phyloP scores from a whole-genome alignment of 345 rosid genomes.

The Combretum micranthum region DNA sequence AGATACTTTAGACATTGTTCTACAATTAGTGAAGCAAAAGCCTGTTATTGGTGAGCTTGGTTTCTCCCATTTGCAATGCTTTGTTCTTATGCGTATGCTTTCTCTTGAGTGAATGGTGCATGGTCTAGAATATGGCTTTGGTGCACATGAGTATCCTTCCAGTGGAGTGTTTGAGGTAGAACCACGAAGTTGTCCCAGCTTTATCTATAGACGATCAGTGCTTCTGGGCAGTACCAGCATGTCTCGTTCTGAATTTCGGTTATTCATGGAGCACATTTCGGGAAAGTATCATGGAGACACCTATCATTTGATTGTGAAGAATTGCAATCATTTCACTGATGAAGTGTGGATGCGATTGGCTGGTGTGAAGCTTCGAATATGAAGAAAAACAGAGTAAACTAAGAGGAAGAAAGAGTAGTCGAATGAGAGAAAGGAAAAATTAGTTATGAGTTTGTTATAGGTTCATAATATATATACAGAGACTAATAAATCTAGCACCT shows the following conservation, averaged over 20 bases:
- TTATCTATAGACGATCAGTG: conserved; percentile 76
- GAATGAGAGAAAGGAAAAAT: no score
- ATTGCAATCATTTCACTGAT: conserved; percentile 92
- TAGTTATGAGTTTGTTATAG: no score
- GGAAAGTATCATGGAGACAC: conserved; percentile 73
- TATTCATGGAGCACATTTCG: conserved; percentile 75
- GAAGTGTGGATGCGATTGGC: conserved; percentile 65
- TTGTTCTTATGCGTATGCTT: conserved; percentile 1
- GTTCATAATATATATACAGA: no score
- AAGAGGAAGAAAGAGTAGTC: no score
- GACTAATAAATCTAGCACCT: no score
- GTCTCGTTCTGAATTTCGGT: conserved; percentile 67
- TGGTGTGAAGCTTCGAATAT: no score
- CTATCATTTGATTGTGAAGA: conserved; percentile 94
- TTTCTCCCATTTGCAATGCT: neutral
- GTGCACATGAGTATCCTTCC: conserved; percentile 78
- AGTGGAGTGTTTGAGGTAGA: conserved; percentile 96
- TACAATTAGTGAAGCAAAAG: neutral
- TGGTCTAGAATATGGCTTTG: conserved; percentile 79
- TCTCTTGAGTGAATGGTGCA: conserved; percentile 45
- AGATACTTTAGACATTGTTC: no score
- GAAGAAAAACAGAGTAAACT: no score
- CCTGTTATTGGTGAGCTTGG: neutral
- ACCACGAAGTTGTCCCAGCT: conserved; percentile 90
- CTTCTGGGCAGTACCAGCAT: conserved; percentile 58